Conservation (phyloP, 495 filamentous ascomycete genomes). For the Xylaria palmicola region DNA sequence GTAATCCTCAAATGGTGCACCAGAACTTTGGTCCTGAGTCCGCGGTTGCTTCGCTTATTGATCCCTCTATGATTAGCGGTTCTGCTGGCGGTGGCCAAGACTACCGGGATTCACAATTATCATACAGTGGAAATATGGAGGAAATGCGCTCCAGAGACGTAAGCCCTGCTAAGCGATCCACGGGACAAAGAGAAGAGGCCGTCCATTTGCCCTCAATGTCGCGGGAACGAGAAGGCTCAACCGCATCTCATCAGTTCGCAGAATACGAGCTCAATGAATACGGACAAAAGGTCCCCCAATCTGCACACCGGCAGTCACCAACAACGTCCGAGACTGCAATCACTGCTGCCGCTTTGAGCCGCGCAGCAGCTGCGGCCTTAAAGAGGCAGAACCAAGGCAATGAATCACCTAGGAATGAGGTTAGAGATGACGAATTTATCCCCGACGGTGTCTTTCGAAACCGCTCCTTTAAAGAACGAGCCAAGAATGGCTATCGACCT, state of each 20-base stretch:
- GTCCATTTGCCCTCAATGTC: slow-evolving; percentile 25
- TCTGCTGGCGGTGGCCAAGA: slow-evolving; percentile 38
- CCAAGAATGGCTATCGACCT: slow-evolving; percentile 46
- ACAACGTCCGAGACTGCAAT: slow-evolving; percentile 52
- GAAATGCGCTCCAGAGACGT: slow-evolving; percentile 21
- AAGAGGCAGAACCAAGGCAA: slow-evolving; percentile 36
- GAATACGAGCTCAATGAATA: slow-evolving; percentile 57
- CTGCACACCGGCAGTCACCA: slow-evolving; percentile 41
- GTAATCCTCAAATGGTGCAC: slow-evolving; percentile 74
- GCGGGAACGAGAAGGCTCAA: slow-evolving; percentile 26
- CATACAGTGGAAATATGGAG: slow-evolving; percentile 40
- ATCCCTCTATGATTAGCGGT: slow-evolving; percentile 67
- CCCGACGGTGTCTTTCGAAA: slow-evolving; percentile 44
- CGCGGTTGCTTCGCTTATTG: slow-evolving; percentile 80
- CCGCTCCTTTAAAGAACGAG: slow-evolving; percentile 57
- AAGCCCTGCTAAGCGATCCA: slow-evolving; percentile 40
- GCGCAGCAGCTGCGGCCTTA: slow-evolving; percentile 48
- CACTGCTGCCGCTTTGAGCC: slow-evolving; percentile 48
- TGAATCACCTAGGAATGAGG: slow-evolving; percentile 23
- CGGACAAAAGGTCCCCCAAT: slow-evolving; percentile 50
- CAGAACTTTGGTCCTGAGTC: slow-evolving; percentile 75
- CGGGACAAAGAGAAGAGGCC: slow-evolving; percentile 31
- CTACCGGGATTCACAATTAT: slow-evolving; percentile 34
- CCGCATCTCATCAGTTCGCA: slow-evolving; percentile 29
- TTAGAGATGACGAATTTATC: slow-evolving; percentile 22